Conservation (phyloP, 441 rosid species). For the Adansonia madagascariensis region DNA sequence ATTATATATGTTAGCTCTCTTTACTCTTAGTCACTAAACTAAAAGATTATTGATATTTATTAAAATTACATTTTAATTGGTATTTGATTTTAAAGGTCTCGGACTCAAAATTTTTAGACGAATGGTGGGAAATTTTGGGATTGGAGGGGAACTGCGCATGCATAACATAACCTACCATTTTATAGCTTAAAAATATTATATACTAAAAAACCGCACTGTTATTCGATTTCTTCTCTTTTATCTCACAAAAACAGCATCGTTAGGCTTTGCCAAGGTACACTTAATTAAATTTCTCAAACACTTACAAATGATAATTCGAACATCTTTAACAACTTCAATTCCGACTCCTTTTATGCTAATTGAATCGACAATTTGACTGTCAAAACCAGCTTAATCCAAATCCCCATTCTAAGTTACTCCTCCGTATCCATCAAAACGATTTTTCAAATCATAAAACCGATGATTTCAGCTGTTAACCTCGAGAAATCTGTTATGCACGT, state of each 20-base stretch:
- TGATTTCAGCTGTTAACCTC: slow-evolving; percentile 37
- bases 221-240: neutral
- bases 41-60: too few species aligned
- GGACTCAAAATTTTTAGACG: too few species aligned
- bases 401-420: slow-evolving; percentile 52
- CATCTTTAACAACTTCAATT: neutral
- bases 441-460: slow-evolving; percentile 63
- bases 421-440: slow-evolving; percentile 45
- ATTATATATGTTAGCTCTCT: too few species aligned
- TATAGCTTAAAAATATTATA: too few species aligned
- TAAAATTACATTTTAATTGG: too few species aligned
- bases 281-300: slow-evolving; percentile 24
- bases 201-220: too few species aligned
- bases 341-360: slow-evolving; percentile 20
- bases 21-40: too few species aligned
- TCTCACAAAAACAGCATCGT: neutral
- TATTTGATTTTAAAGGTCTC: too few species aligned
- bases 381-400: slow-evolving; percentile 48
- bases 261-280: neutral
- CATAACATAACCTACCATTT: too few species aligned
- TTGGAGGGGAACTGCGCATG: too few species aligned
- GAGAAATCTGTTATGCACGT: slow-evolving; percentile 56
- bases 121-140: too few species aligned
- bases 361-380: slow-evolving; percentile 48
- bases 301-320: neutral